Conservation (phyloP, 805 yeast species). For the Saccharomyces mikatae region DNA sequence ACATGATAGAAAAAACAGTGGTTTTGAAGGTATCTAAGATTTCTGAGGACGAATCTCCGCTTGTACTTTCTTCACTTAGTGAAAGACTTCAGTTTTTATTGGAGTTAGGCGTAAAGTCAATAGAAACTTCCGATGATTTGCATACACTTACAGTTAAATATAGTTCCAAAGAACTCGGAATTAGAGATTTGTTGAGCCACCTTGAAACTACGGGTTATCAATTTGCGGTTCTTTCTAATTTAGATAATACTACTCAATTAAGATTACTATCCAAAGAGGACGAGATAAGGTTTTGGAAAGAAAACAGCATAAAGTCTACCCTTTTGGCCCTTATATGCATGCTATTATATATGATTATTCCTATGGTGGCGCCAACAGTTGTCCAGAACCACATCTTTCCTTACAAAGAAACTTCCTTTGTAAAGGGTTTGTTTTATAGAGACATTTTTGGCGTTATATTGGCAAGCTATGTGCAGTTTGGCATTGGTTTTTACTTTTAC, state of each 20-base stretch:
- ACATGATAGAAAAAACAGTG: not conserved
- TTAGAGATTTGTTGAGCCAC: constrained; percentile 50
- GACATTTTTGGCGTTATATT: constrained; percentile 56
- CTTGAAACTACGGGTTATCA: constrained; percentile 46
- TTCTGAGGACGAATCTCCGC: not conserved
- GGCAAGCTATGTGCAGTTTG: constrained; percentile 53
- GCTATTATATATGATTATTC: constrained; percentile 40
- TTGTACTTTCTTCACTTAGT: not conserved
- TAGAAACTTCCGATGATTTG: not conserved
- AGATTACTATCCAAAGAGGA: constrained; percentile 56
- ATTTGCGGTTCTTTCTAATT: constrained; percentile 37
- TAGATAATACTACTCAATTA: constrained; percentile 63
- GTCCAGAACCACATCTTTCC: constrained; percentile 30
- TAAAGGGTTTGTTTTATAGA: constrained; percentile 24
- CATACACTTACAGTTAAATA: constrained; percentile 34
- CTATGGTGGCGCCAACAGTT: constrained; percentile 29
- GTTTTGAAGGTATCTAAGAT: not conserved
- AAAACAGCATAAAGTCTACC: constrained; percentile 44
- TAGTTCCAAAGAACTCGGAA: constrained; percentile 46
- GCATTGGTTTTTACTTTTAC: constrained; percentile 61
- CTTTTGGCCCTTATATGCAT: constrained; percentile 58
- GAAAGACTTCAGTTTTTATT: constrained; percentile 3
- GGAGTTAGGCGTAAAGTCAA: constrained; percentile 5
- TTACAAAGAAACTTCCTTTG: constrained; percentile 11
- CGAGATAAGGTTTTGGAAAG: constrained; percentile 68